Conservation (phyloP, 208 protist species). For the Wallacemonas collosoma region DNA sequence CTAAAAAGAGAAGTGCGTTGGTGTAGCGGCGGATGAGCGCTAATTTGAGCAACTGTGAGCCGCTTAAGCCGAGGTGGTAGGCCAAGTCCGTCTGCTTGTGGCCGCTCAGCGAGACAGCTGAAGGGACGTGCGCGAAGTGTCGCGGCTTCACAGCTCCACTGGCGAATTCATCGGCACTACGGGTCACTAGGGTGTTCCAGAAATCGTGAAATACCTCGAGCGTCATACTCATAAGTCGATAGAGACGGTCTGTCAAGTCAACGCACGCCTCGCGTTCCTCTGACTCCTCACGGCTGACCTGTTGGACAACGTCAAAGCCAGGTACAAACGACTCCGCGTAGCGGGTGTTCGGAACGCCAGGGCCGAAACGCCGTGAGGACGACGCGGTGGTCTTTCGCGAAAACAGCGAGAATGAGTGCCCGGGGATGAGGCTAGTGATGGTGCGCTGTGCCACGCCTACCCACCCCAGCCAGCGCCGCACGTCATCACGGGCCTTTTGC, state of each 20-base stretch:
- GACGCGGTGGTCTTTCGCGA: background rate
- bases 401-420: background rate
- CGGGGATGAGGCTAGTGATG: background rate
- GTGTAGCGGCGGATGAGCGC: slow-evolving; percentile 26
- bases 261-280: slow-evolving; percentile 58
- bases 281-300: slow-evolving; percentile 47
- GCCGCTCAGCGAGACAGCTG: slow-evolving; percentile 14
- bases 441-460: background rate
- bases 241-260: slow-evolving; percentile 43
- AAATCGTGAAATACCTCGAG: slow-evolving; percentile 62
- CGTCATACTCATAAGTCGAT: slow-evolving; percentile 37
- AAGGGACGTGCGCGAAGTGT: slow-evolving; percentile 39
- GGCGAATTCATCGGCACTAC: slow-evolving; percentile 44
- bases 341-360: slow-evolving; percentile 13
- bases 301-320: slow-evolving; percentile 46
- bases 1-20: slow-evolving; percentile 17
- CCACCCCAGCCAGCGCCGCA: slow-evolving; percentile 7
- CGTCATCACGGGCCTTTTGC: background rate
- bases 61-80: slow-evolving; percentile 12
- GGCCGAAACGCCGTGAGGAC: background rate
- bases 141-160: slow-evolving; percentile 26
- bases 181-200: slow-evolving; percentile 44
- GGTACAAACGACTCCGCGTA: slow-evolving; percentile 63
- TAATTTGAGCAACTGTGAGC: slow-evolving; percentile 22
- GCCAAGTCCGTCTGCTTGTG: slow-evolving; percentile 5